Base-by-base conservation (phyloP, 176 grass and related monocot genomes). In the Zizania latifolia region DNA sequence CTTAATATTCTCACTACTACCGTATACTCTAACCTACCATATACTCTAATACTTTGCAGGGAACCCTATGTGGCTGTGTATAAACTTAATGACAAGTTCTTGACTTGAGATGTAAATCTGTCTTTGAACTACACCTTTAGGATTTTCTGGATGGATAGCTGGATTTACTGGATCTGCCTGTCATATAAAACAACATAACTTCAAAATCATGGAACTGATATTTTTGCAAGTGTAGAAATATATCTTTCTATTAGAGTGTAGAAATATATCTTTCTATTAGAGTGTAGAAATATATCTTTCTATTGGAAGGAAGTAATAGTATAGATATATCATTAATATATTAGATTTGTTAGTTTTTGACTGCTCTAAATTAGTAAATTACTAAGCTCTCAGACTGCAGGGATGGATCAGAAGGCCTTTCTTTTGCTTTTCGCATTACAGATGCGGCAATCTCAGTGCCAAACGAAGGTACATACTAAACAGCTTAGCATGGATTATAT, bases 331-430 rank as follows among this genome's bases (percentile, higher is more conserved):
- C 5, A 60, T 11, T 62, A 23, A 5, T 45, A 23, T 72, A 10
- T 31, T 57, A 4, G 8, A 23, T 73, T 59, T 74, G 13, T 19
- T 51, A 31, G 26, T 71, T 30, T 30, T 55, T 46, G 55, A 71
- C 30, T 55, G 63, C 34, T 75, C 61, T 67, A 36, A 32, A 28
- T 45, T 71, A 75, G 54, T 67, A 41, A 37, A 23, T 54, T 65
- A 75, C 33, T 48, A 46, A 80, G 69, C 68, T 17, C 68, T 68
- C 51, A 76, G 29, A 31, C 72, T 71, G 61, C 76, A 98, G 95
- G 78, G 89, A 98, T 94, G 95, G 95, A 92, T 98, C 91, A 31
- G 95, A 98, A 75, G 89, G 95, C 40, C 89, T 98, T 90, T 98
- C 95, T 46, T 98, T 98, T 35, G 95, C 95, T 81, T 98, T 98